Evolutionary conservation across 106 monocot genomes (phyloP), one percentile per base, ranked within the genome.

Genomic region (Hemerocallis citrina): DNA sequence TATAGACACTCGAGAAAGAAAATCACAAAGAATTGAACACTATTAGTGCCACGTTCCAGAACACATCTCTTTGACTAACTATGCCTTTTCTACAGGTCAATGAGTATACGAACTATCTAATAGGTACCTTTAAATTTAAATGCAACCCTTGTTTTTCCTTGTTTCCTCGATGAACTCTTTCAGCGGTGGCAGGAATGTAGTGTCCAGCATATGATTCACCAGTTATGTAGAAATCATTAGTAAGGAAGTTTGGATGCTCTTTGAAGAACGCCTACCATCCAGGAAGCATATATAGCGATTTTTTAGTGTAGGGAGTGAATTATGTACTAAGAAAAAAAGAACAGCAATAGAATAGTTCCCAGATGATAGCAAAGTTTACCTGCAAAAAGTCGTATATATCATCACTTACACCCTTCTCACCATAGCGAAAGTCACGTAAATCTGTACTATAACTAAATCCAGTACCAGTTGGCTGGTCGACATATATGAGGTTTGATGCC

Each of bases 121-220:
- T n/a, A n/a, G 21, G 15, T 25, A 75, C 80, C 80, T 81, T 81
- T 37, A 81, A 61, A 49, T 81, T 75, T 65, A 81, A 39, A 19
- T 75, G 59, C 31, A 81, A 34, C n/a, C 77, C 69, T 41, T 65
- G 32, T 14, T 69, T 73, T 38, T 73, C 73, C 61, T 73, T 76
- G 76, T 82, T 82, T 56, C 76, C 77, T 69, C 69, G 68, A 52
- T 73, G 72, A 56, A 82, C 65, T 49, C 81, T 72, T 65, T 70
- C 77, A 51, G 65, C 61, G 57, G 69, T 50, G 68, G 78, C 78
- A 73, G 78, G 72, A 38, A 78, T 73, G 52, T 78, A 72, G 50
- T 78, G 72, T 51, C 78, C 72, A 12, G 78, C 78, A 58, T 78
- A 78, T 57, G 78, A 78, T 31, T 78, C 78, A 48, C 78, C 78